Percentiles rank a stretch among this genome's conserved stretches.
These are phyloP conservation scores for Nemophila menziesii DNA, from an alignment of 257 asterid species.

Conservation along the genomic window DNA sequence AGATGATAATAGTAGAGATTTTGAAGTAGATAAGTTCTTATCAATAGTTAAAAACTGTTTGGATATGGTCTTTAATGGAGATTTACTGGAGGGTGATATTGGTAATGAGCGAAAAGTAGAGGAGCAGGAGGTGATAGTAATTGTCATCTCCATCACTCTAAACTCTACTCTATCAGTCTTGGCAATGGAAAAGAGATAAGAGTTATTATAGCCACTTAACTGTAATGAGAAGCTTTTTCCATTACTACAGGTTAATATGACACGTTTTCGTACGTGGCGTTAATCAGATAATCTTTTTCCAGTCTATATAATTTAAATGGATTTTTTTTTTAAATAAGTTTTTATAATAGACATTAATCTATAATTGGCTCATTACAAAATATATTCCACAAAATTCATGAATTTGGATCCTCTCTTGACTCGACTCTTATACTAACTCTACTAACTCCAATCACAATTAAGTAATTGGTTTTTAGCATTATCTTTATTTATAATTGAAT, in stretches of 20 bases:
- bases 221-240: too few relatives aligned
- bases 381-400: too few relatives aligned
- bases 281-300: too few relatives aligned
- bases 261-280: not conserved
- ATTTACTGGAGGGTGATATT: constrained; percentile 16
- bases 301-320: too few relatives aligned
- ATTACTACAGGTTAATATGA: not conserved
- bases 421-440: too few relatives aligned
- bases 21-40: constrained; percentile 15
- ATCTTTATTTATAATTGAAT: too few relatives aligned
- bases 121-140: constrained; percentile 27
- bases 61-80: constrained; percentile 1
- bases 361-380: too few relatives aligned
- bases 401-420: too few relatives aligned
- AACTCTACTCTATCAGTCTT: not conserved
- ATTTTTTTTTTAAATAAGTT: too few relatives aligned
- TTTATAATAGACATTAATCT: too few relatives aligned
- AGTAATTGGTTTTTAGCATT: too few relatives aligned
- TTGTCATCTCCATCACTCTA: constrained; percentile 25
- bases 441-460: too few relatives aligned
- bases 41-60: constrained; percentile 9
- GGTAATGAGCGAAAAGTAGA: constrained; percentile 21
- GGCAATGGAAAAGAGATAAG: constrained; percentile 11
- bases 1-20: constrained; percentile 10
- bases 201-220: constrained; percentile 15